Conservation (phyloP, 352 stramenopile genomes). For the Globisporangium heterothallicum region DNA sequence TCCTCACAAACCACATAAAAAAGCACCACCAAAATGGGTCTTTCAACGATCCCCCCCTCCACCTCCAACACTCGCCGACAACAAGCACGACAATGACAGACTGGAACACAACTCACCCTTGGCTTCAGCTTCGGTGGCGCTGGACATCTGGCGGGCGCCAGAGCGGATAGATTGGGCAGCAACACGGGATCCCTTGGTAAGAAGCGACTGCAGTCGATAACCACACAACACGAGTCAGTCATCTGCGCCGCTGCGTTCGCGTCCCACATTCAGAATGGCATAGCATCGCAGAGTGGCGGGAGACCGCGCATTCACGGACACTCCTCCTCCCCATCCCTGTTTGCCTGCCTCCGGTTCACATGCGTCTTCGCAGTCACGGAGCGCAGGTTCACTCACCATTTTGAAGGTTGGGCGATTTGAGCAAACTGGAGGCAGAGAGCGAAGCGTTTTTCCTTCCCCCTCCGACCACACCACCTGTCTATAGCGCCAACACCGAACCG, state of each 20-base stretch:
- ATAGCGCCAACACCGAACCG: slow-evolving; percentile 1
- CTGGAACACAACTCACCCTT: slow-evolving; percentile 38
- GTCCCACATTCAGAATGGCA: neutral
- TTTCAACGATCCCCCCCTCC: no score
- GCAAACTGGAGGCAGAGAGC: slow-evolving; percentile 10
- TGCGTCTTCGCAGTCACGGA: no score
- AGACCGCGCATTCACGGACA: no score
- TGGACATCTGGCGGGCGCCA: slow-evolving; percentile 74
- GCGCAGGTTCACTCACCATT: slow-evolving; percentile 7
- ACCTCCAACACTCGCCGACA: no score
- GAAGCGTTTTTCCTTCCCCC: slow-evolving; percentile 2
- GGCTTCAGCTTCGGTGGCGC: slow-evolving; percentile 73
- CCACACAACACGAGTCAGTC: neutral
- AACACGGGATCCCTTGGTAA: slow-evolving; percentile 53
- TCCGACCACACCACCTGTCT: neutral
- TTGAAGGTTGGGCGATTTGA: slow-evolving; percentile 14
- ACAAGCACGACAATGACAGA: neutral
- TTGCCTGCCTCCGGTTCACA: no score
- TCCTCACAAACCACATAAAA: neutral
- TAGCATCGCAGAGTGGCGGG: no score
- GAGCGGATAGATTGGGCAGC: slow-evolving; percentile 44
- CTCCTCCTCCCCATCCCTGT: no score
- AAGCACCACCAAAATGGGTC: slow-evolving; percentile 11
- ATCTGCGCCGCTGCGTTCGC: neutral
- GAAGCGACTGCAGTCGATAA: slow-evolving; percentile 35